phyloP scores from a whole-genome alignment of 2,329 filamentous ascomycete species.

The Clarireedia sp. region DNA sequence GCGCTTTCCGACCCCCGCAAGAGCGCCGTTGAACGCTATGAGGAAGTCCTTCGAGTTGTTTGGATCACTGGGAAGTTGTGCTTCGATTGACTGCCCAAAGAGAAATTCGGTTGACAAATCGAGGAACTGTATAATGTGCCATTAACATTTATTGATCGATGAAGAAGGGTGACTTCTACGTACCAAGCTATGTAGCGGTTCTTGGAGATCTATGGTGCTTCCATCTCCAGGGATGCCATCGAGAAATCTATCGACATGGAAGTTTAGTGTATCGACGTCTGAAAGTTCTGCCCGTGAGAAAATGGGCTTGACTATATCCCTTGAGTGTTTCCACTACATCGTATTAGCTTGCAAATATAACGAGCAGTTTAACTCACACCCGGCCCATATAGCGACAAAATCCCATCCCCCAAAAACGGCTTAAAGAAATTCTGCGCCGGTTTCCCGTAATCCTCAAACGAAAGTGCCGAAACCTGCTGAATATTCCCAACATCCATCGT shows the following conservation, averaged over 20 bases:
- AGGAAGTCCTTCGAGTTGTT: not conserved
- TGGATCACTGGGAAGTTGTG: not conserved
- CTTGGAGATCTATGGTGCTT: not conserved
- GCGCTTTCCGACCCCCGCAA: not conserved
- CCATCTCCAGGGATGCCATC: not conserved
- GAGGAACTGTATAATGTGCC: too few relatives aligned
- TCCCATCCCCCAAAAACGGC: not conserved
- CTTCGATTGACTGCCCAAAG: not conserved
- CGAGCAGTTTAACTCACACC: not conserved
- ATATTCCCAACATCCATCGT: not conserved
- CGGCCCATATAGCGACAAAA: not conserved
- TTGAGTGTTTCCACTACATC: not conserved
- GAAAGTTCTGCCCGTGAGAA: not conserved
- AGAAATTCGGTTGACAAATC: conserved; percentile 1
- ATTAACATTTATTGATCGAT: too few relatives aligned
- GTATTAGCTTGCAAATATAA: too few relatives aligned
- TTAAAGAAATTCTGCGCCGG: not conserved
- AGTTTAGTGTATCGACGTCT: not conserved
- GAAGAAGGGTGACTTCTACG: too few relatives aligned
- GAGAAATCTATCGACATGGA: conserved; percentile 5
- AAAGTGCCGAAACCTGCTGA: not conserved
- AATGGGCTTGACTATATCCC: conserved; percentile 1
- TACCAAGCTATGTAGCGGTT: not conserved
- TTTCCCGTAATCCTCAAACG: not conserved
- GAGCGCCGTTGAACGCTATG: not conserved